Conservation (phyloP, 257 asterid species). For the Schizonepeta tenuifolia region DNA sequence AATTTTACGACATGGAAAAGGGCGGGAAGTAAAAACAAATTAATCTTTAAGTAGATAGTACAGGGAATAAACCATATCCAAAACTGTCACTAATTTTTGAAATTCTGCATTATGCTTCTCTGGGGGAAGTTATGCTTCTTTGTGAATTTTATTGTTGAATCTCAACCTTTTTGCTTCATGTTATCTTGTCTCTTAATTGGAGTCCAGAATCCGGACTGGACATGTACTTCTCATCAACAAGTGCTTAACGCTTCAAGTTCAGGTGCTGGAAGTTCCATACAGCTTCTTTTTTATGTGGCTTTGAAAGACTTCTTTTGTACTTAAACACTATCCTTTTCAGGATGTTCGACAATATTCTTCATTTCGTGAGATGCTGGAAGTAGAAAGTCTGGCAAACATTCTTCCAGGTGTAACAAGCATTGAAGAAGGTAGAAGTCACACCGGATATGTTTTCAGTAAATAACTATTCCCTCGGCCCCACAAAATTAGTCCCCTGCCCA, state of each 20-base stretch:
- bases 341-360: slow-evolving; percentile 69
- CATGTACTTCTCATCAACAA: slow-evolving; percentile 66
- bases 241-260: slow-evolving; percentile 75
- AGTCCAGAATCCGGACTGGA: slow-evolving; percentile 62
- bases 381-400: slow-evolving; percentile 62
- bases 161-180: slow-evolving; percentile 19
- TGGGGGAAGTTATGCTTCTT: slow-evolving; percentile 5
- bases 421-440: slow-evolving; percentile 63
- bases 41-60: background rate
- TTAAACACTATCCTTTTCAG: slow-evolving; percentile 47
- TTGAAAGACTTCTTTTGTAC: slow-evolving; percentile 5
- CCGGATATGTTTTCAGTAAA: background rate
- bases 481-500: too few relatives aligned
- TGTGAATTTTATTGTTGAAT: slow-evolving; percentile 5
- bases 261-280: slow-evolving; percentile 53
- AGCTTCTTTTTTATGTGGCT: slow-evolving; percentile 26
- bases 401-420: slow-evolving; percentile 76
- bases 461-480: too few relatives aligned
- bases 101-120: slow-evolving; percentile 1
- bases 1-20: background rate
- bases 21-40: background rate
- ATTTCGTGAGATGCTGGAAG: slow-evolving; percentile 78
- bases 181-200: slow-evolving; percentile 34
- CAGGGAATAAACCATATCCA: background rate
- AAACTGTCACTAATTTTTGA: background rate